phyloP scores from a whole-genome alignment of 2,329 filamentous ascomycete species.

The Alternaria solani region DNA sequence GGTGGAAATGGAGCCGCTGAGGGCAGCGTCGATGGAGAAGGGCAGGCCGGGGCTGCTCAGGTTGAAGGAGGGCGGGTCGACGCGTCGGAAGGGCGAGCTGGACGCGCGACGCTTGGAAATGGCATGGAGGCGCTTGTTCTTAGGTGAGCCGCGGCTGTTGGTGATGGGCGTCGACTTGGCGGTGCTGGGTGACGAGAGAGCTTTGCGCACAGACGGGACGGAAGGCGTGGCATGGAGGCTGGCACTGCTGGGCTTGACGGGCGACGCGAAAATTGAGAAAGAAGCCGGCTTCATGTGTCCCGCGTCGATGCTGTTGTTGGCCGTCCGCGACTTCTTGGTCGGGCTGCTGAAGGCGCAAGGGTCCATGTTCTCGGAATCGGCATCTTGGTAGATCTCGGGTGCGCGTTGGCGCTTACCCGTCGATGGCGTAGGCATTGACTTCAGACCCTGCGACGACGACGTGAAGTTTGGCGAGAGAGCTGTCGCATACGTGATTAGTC shows the following conservation, averaged over 20 bases:
- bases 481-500: constrained; percentile 37
- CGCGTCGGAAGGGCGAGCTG: constrained; percentile 68
- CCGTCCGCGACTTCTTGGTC: constrained; percentile 62
- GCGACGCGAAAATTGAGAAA: constrained; percentile 49
- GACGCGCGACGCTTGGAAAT: constrained; percentile 72
- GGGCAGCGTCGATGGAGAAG: constrained; percentile 85
- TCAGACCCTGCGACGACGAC: constrained; percentile 37
- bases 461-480: constrained; percentile 45
- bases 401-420: constrained; percentile 57
- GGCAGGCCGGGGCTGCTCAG: constrained; percentile 61
- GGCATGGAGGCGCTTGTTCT: constrained; percentile 72
- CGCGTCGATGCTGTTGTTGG: constrained; percentile 29
- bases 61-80: constrained; percentile 73
- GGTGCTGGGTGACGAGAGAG: constrained; percentile 53
- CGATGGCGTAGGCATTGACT: constrained; percentile 37
- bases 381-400: constrained; percentile 54
- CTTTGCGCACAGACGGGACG: constrained; percentile 47
- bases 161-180: constrained; percentile 55
- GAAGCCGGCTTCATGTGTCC: constrained; percentile 51
- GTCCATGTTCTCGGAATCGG: constrained; percentile 68
- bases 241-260: constrained; percentile 31
- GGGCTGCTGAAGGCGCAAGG: constrained; percentile 61
- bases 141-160: constrained; percentile 76
- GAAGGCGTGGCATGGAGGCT: constrained; percentile 39
- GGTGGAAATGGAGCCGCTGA: constrained; percentile 75